Percentiles rank a stretch among this genome's conserved stretches.
phyloP scores from a whole-genome alignment of 2,329 filamentous ascomycete species.

The Aspergillus bombycis region DNA sequence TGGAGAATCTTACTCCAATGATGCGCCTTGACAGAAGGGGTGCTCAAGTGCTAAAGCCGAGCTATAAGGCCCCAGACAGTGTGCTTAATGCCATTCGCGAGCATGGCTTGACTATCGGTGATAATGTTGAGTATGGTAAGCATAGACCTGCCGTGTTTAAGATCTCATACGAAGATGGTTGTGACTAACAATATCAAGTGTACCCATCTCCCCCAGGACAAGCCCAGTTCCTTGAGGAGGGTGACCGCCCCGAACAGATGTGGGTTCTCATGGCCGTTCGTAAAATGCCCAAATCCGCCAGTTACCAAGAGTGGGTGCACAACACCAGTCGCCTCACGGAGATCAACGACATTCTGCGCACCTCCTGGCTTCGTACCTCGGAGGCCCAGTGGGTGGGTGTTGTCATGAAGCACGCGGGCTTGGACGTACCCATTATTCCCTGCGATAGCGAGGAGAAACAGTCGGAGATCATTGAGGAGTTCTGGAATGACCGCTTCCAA shows the following conservation, averaged over 20 bases:
- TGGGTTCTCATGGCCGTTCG: not conserved
- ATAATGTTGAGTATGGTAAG: constrained; percentile 4
- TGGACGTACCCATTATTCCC: constrained; percentile 1
- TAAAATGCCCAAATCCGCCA: not conserved
- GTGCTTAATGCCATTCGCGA: not conserved
- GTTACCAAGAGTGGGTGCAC: not conserved
- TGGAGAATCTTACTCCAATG: not conserved
- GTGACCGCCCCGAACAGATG: not conserved
- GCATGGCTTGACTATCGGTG: not conserved
- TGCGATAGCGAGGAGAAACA: constrained; percentile 1
- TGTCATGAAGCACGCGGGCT: not conserved
- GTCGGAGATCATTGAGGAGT: not conserved
- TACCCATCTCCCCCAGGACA: constrained; percentile 3
- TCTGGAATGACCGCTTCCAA: constrained; percentile 4
- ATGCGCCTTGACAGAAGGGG: not conserved
- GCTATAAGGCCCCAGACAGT: not conserved
- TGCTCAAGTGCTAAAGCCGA: not conserved
- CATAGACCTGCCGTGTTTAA: not conserved
- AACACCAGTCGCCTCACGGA: not conserved
- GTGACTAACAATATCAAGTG: not conserved
- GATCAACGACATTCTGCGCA: constrained; percentile 8
- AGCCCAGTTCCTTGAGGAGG: constrained; percentile 6
- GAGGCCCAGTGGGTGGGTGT: not conserved
- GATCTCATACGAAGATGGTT: not conserved
- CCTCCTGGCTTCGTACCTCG: constrained; percentile 3